Conservation (phyloP, 1,284 basidiomycete genomes). For the Pulchroboletus neoregius region DNA sequence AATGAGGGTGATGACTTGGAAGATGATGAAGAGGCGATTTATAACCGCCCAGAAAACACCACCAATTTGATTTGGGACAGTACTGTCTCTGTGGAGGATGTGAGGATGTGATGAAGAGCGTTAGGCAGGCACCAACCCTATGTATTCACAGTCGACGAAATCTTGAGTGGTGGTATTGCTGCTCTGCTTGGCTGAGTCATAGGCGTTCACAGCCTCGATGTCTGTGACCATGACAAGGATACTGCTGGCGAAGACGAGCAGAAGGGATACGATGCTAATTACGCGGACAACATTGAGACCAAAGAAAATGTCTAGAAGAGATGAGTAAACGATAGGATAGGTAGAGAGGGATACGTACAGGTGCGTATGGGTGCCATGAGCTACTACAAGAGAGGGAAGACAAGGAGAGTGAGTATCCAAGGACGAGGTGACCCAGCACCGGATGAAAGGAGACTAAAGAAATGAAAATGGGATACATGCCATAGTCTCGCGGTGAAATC, state of each 20-base stretch:
- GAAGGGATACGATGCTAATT: slow-evolving; percentile 75
- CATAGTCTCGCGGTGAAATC: not conserved
- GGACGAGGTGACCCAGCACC: slow-evolving; percentile 33
- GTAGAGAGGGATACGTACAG: slow-evolving; percentile 32
- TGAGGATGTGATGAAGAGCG: slow-evolving; percentile 11
- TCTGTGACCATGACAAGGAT: slow-evolving; percentile 79
- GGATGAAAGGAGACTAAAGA: slow-evolving; percentile 9
- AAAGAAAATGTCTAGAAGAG: slow-evolving; percentile 62
- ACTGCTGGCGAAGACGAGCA: slow-evolving; percentile 78
- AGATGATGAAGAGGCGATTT: slow-evolving; percentile 78
- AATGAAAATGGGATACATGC: slow-evolving; percentile 8
- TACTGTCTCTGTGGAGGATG: slow-evolving; percentile 52
- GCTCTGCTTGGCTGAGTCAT: slow-evolving; percentile 43
- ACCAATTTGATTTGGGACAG: slow-evolving; percentile 85
- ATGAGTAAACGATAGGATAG: slow-evolving; percentile 2
- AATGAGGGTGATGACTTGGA: slow-evolving; percentile 74
- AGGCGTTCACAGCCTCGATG: slow-evolving; percentile 70
- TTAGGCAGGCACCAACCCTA: slow-evolving; percentile 48
- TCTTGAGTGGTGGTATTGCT: slow-evolving; percentile 32
- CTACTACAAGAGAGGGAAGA: not conserved
- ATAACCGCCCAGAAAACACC: slow-evolving; percentile 87
- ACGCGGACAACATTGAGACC: slow-evolving; percentile 74
- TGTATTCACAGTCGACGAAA: slow-evolving; percentile 68
- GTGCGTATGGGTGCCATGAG: slow-evolving; percentile 37
- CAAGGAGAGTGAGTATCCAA: slow-evolving; percentile 12